Conservation (phyloP, 257 asterid genomes). For the Linaria vulgaris region DNA sequence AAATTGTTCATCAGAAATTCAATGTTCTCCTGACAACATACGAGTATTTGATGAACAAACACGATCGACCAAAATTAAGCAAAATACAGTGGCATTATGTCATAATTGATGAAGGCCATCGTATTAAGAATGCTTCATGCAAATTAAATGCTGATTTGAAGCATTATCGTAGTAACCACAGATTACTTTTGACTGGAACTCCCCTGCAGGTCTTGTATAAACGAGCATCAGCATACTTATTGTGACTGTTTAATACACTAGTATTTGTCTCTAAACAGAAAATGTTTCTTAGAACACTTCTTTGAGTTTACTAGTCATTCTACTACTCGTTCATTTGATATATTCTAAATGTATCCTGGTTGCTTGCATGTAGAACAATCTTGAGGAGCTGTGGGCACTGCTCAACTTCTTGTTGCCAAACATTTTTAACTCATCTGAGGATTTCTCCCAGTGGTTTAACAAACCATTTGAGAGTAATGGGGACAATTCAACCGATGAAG, state of each 20-base stretch:
- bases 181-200: conserved; percentile 96
- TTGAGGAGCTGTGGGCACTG: conserved; percentile 98
- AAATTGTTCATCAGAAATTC: conserved; percentile 86
- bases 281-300: conserved; percentile 4
- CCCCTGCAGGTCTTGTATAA: conserved; percentile 78
- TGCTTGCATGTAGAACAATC: conserved; percentile 72
- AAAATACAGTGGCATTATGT: conserved; percentile 94
- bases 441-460: conserved; percentile 99
- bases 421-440: conserved; percentile 95
- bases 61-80: conserved; percentile 94
- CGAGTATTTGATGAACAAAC: conserved; percentile 98
- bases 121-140: conserved; percentile 99
- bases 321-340: conserved; percentile 16
- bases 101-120: conserved; percentile 99
- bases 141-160: conserved; percentile 96
- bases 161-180: conserved; percentile 91
- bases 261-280: conserved; percentile 14
- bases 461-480: conserved; percentile 96
- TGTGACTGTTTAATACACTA: background rate
- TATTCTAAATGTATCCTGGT: conserved; percentile 24
- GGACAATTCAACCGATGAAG: conserved; percentile 88
- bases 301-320: background rate
- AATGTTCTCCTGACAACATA: conserved; percentile 95
- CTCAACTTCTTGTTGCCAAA: conserved; percentile 98
- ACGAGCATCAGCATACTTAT: conserved; percentile 16